Percentiles rank a stretch among this genome's conserved stretches.
Evolutionary conservation across 2,329 filamentous ascomycete species (phyloP).

Genomic region (Aspergillus spinulosporus): DNA sequence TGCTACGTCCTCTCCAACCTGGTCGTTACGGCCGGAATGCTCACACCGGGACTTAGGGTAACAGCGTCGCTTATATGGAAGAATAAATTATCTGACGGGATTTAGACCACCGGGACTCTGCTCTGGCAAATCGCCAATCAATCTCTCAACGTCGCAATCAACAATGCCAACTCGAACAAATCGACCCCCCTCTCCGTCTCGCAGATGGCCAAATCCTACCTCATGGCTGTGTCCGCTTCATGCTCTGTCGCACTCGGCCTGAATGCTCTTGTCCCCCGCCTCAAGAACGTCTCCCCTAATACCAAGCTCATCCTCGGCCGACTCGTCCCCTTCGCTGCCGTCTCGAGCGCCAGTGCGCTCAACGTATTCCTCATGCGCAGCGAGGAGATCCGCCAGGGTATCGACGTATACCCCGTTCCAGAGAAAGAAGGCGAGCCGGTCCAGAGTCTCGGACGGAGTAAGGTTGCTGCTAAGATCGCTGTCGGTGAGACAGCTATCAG

Average conservation of each 20-base stretch:
- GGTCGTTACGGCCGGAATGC: slow-evolving; percentile 94
- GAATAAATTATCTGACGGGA: not conserved
- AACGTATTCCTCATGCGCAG: slow-evolving; percentile 98
- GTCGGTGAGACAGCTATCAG: slow-evolving; percentile 91
- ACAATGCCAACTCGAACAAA: slow-evolving; percentile 97
- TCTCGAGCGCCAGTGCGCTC: slow-evolving; percentile 83
- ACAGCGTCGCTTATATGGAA: slow-evolving; percentile 21
- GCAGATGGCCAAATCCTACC: slow-evolving; percentile 85
- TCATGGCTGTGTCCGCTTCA: slow-evolving; percentile 85
- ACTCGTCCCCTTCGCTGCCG: slow-evolving; percentile 94
- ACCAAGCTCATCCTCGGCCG: slow-evolving; percentile 75
- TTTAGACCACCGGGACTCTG: slow-evolving; percentile 74
- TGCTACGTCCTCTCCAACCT: slow-evolving; percentile 91
- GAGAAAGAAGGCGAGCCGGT: slow-evolving; percentile 66
- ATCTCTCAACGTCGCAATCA: slow-evolving; percentile 96
- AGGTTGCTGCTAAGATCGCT: slow-evolving; percentile 81
- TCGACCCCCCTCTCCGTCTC: slow-evolving; percentile 80
- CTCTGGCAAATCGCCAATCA: slow-evolving; percentile 97
- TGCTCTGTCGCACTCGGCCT: slow-evolving; percentile 92
- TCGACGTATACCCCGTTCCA: slow-evolving; percentile 85
- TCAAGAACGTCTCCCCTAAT: slow-evolving; percentile 72
- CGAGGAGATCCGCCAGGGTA: slow-evolving; percentile 89
- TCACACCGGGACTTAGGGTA: slow-evolving; percentile 80
- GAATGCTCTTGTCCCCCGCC: slow-evolving; percentile 81
- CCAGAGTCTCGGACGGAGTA: slow-evolving; percentile 77